Evolutionary conservation across 345 rosid genomes (phyloP).

Genomic region (Luvunga scandens): DNA sequence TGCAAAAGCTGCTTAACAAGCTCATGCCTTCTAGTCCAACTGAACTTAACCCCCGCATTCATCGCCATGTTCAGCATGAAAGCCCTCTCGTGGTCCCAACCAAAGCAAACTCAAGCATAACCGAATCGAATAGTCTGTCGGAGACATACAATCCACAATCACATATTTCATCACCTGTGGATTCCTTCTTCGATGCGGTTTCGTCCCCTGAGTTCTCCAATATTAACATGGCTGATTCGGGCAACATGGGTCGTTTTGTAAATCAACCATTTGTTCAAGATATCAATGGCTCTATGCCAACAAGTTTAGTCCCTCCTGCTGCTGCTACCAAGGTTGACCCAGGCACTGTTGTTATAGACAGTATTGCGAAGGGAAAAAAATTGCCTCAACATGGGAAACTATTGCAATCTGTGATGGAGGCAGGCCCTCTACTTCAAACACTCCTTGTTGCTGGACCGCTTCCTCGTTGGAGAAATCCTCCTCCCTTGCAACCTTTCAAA

Average conservation of each 20-base stretch:
- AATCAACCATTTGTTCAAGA: constrained; percentile 30
- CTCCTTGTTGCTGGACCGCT: constrained; percentile 88
- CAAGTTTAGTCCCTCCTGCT: constrained; percentile 17
- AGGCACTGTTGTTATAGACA: constrained; percentile 41
- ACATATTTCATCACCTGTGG: constrained; percentile 65
- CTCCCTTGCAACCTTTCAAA: constrained; percentile 59
- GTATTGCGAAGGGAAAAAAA: constrained; percentile 44
- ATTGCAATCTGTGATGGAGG: constrained; percentile 60
- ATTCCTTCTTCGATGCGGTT: constrained; percentile 69
- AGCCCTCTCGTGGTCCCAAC: constrained; percentile 25
- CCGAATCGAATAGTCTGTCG: constrained; percentile 71
- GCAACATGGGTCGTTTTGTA: constrained; percentile 18
- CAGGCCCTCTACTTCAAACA: constrained; percentile 79
- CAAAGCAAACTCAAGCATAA: constrained; percentile 73
- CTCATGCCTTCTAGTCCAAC: constrained; percentile 24
- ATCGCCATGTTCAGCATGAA: constrained; percentile 17
- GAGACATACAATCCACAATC: constrained; percentile 43
- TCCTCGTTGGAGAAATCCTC: constrained; percentile 97
- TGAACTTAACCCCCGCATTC: constrained; percentile 13
- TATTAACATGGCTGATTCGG: constrained; percentile 48
- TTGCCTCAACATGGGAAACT: constrained; percentile 77
- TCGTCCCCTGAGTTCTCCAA: constrained; percentile 70
- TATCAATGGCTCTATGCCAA: constrained; percentile 8
- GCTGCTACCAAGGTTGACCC: constrained; percentile 36
- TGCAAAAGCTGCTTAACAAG: constrained; percentile 52